Conservation (phyloP, 2,329 filamentous ascomycete species). For the Neonectria hederae region DNA sequence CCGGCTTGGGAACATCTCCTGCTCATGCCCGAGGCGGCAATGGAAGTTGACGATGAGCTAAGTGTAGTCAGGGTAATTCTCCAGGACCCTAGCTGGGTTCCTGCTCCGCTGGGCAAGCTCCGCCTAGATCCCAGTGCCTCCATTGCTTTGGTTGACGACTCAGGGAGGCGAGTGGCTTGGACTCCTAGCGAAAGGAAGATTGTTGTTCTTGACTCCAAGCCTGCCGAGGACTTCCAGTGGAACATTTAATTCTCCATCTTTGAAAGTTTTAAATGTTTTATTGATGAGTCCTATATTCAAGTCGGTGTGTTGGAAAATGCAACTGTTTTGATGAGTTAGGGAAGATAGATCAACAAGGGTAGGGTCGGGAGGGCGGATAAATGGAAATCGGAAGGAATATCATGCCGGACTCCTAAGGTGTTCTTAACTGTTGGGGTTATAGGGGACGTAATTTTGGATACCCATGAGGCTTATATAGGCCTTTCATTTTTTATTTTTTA, state of each 20-base stretch:
- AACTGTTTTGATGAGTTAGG: neutral
- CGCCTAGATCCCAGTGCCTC: slow-evolving; percentile 28
- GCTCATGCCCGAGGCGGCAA: slow-evolving; percentile 52
- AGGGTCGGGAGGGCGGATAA: neutral
- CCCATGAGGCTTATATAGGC: slow-evolving; percentile 14
- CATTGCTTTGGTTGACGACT: slow-evolving; percentile 35
- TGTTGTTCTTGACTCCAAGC: slow-evolving; percentile 30
- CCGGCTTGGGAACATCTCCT: slow-evolving; percentile 54
- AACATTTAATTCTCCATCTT: neutral
- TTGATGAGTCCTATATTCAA: neutral
- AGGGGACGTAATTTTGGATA: slow-evolving; percentile 12
- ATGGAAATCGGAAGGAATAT: neutral
- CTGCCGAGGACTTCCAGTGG: neutral
- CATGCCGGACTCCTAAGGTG: neutral
- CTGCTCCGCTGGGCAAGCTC: slow-evolving; percentile 22
- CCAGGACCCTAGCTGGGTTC: slow-evolving; percentile 55
- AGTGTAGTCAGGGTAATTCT: slow-evolving; percentile 55
- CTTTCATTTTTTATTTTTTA: neutral
- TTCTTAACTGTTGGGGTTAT: neutral
- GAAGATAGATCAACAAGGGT: neutral
- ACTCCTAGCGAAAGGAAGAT: slow-evolving; percentile 31
- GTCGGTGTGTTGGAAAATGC: neutral
- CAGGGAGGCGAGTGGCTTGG: slow-evolving; percentile 38
- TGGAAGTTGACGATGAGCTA: slow-evolving; percentile 45
- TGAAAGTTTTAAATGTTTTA: neutral